phyloP scores from a whole-genome alignment of 495 filamentous ascomycete species.

The Aspergillus bertholletiae region DNA sequence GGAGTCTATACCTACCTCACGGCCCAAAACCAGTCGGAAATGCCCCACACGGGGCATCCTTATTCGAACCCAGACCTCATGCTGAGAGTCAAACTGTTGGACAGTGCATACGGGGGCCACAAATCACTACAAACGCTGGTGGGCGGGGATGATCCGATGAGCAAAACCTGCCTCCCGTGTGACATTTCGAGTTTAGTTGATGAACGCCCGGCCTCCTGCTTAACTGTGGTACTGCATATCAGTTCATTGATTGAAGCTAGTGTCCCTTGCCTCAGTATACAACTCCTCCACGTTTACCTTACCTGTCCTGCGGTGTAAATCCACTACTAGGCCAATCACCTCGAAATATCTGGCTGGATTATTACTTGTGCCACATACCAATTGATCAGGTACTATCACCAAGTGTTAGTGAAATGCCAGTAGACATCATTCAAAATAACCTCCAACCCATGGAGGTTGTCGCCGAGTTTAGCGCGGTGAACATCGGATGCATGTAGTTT shows the following conservation, averaged over 20 bases:
- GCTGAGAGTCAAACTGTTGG: constrained; percentile 6
- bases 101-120: constrained; percentile 1
- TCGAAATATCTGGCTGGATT: not conserved
- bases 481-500: not conserved
- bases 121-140: not conserved
- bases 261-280: not conserved
- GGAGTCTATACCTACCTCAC: not conserved
- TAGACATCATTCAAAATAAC: not conserved
- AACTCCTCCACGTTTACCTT: not conserved
- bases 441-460: not conserved
- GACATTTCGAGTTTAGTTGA: not conserved
- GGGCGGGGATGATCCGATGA: not conserved
- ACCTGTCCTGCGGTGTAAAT: not conserved
- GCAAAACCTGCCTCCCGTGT: not conserved
- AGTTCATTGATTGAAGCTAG: not conserved
- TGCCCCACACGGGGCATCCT: not conserved
- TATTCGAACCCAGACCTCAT: not conserved
- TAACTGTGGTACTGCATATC: not conserved
- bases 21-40: not conserved
- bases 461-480: not conserved
- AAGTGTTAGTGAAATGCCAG: too few relatives aligned
- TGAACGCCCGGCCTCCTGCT: not conserved
- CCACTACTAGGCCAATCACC: not conserved
- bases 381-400: not conserved
- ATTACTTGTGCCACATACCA: not conserved